These are phyloP conservation scores for Oenanthe sinensis DNA, from an alignment of 129 eudicot genomes.

Conservation along the genomic window DNA sequence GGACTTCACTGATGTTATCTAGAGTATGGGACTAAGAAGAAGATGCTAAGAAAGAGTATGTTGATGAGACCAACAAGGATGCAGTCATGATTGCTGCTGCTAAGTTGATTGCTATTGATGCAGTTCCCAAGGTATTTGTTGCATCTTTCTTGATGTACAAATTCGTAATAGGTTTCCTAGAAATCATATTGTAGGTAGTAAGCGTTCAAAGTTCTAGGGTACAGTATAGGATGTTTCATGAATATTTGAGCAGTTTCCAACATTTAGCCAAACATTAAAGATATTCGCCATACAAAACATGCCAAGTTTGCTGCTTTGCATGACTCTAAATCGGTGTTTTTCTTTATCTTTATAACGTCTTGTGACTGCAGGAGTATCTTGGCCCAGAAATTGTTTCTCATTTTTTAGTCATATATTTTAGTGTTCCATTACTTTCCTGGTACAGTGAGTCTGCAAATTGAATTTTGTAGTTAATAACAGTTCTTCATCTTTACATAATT, in stretches of 20 bases:
- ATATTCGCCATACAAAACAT: not conserved
- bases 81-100: slow-evolving; percentile 77
- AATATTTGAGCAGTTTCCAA: not conserved
- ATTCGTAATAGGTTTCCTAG: not conserved
- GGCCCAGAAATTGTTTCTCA: slow-evolving; percentile 81
- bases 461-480: not conserved
- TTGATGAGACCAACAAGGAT: slow-evolving; percentile 81
- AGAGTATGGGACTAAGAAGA: slow-evolving; percentile 30
- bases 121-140: slow-evolving; percentile 67
- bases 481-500: not conserved
- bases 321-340: not conserved
- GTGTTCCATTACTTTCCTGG: not conserved
- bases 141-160: not conserved
- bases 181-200: not conserved
- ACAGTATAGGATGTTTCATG: not conserved
- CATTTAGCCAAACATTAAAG: not conserved
- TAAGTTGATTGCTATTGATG: slow-evolving; percentile 64
- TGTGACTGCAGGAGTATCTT: slow-evolving; percentile 58
- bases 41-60: slow-evolving; percentile 77
- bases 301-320: not conserved
- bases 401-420: not conserved
- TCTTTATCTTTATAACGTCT: not conserved
- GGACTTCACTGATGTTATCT: not conserved
- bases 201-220: not conserved
- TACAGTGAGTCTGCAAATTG: not conserved